These are phyloP conservation scores for Fusarium nygamai DNA, from an alignment of 2,329 filamentous ascomycete genomes.

Conservation along the genomic window DNA sequence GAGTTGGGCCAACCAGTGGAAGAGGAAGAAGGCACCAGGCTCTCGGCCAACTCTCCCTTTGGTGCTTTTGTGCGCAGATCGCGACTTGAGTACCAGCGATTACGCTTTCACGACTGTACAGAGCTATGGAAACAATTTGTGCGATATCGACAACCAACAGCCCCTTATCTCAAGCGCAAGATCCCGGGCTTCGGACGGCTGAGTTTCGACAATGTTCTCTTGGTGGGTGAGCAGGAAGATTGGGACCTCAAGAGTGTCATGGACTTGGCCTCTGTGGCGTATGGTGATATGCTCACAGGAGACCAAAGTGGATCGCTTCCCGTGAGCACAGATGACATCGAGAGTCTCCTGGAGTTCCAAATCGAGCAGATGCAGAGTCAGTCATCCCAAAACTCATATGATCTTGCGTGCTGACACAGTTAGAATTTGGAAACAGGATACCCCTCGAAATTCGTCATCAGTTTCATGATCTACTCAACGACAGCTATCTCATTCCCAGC, in stretches of 20 bases:
- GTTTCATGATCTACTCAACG: conserved; percentile 74
- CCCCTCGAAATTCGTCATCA: conserved; percentile 77
- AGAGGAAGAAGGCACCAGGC: conserved; percentile 64
- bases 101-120: conserved; percentile 82
- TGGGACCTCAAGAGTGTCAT: conserved; percentile 57
- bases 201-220: conserved; percentile 67
- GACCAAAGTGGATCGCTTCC: conserved; percentile 53
- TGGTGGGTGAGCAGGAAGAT: conserved; percentile 60
- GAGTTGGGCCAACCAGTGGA: conserved; percentile 56
- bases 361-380: conserved; percentile 86
- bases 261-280: conserved; percentile 58
- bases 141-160: conserved; percentile 80
- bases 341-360: conserved; percentile 86
- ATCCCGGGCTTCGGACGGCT: conserved; percentile 66
- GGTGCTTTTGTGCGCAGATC: conserved; percentile 83
- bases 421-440: conserved; percentile 80
- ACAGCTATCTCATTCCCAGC: conserved; percentile 75
- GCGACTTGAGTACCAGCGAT: conserved; percentile 79
- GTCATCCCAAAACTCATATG: conserved; percentile 30
- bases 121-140: conserved; percentile 86
- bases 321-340: conserved; percentile 81
- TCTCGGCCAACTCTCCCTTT: conserved; percentile 80
- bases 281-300: conserved; percentile 63
- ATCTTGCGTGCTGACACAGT: conserved; percentile 14
- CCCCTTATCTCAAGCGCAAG: conserved; percentile 70